phyloP scores from a whole-genome alignment of 768 basidiomycete genomes.

The Pleurotus cornucopiae region DNA sequence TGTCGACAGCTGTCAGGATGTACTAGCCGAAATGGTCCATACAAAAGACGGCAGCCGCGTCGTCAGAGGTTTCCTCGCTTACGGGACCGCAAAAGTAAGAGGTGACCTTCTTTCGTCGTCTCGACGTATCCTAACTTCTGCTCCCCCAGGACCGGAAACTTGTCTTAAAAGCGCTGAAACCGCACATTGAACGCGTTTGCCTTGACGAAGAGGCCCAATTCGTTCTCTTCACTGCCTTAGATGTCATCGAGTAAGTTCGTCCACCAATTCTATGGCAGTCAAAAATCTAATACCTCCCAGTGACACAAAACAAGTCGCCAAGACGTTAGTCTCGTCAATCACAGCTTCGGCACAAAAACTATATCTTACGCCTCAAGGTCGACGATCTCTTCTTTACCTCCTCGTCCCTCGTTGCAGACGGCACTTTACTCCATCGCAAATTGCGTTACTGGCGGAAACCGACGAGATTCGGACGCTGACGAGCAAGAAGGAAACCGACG shows the following conservation, averaged over 20 bases:
- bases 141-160: constrained; percentile 72
- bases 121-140: neutral
- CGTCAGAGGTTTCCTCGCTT: constrained; percentile 81
- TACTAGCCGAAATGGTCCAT: constrained; percentile 89
- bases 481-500: constrained; percentile 73
- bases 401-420: constrained; percentile 78
- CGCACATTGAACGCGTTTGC: constrained; percentile 86
- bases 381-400: constrained; percentile 79
- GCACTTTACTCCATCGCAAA: constrained; percentile 85
- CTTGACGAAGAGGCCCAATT: constrained; percentile 86
- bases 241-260: constrained; percentile 75
- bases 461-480: constrained; percentile 65
- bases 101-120: neutral
- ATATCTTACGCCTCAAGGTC: constrained; percentile 64
- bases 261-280: neutral
- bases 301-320: constrained; percentile 86
- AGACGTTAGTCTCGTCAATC: constrained; percentile 73
- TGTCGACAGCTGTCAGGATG: constrained; percentile 56
- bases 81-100: constrained; percentile 75
- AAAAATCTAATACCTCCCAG: constrained; percentile 30
- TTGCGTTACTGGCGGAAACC: constrained; percentile 66
- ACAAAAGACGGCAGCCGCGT: constrained; percentile 88
- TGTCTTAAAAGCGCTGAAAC: constrained; percentile 84
- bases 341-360: constrained; percentile 53
- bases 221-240: constrained; percentile 85